Evolutionary conservation across 768 basidiomycete species (phyloP).

Genomic region (Pleurotus citrinopileatus): DNA sequence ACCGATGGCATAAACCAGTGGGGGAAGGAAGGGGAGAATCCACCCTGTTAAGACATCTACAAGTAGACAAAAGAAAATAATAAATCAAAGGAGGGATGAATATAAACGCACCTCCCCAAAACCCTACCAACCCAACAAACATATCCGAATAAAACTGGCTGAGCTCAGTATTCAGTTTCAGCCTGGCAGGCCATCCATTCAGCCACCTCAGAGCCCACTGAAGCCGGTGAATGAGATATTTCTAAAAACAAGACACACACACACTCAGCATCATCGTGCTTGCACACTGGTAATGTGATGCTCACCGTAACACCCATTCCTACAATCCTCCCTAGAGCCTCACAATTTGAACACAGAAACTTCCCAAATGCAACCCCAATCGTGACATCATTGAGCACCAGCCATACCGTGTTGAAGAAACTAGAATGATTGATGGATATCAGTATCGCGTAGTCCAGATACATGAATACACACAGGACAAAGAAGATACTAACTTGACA

Average conservation of each 20-base stretch:
- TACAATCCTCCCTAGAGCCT: constrained; percentile 38
- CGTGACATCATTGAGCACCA: constrained; percentile 75
- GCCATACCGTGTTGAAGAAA: constrained; percentile 91
- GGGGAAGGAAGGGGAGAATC: constrained; percentile 25
- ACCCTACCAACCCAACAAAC: constrained; percentile 59
- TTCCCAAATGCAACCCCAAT: constrained; percentile 73
- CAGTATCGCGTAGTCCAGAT: not conserved
- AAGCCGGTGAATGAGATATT: constrained; percentile 43
- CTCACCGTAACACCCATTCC: constrained; percentile 39
- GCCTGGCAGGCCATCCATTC: constrained; percentile 92
- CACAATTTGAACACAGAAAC: constrained; percentile 67
- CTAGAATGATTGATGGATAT: too few relatives aligned
- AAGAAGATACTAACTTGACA: constrained; percentile 57
- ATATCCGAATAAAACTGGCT: constrained; percentile 78
- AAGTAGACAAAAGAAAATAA: too few relatives aligned
- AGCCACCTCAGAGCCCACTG: constrained; percentile 72
- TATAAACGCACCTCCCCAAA: constrained; percentile 68
- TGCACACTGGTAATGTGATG: not conserved
- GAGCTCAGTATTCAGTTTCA: constrained; percentile 96
- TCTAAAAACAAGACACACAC: too few relatives aligned
- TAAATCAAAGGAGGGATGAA: not conserved
- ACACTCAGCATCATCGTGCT: too few relatives aligned
- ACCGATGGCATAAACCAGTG: constrained; percentile 32
- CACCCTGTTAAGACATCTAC: constrained; percentile 22
- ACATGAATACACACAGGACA: not conserved